Conservation (phyloP, 1,139 yeast species). For the Geotrichum cucujoidarum region DNA sequence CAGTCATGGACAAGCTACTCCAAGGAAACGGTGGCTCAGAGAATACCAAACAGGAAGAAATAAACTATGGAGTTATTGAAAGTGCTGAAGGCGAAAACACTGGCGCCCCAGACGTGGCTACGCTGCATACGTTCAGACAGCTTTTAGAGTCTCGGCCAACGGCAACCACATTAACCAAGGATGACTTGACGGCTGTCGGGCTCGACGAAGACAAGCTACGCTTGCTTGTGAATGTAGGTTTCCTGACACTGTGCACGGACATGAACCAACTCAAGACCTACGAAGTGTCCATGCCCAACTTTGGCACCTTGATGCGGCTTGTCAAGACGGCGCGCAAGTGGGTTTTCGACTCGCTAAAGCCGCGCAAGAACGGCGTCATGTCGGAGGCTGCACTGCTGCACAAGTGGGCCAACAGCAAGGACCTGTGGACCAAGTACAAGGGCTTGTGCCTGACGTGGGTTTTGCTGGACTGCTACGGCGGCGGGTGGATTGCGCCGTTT, state of each 20-base stretch:
- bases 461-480: constrained; percentile 14
- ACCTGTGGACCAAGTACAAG: constrained; percentile 10
- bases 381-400: background rate
- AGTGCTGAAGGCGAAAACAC: too few relatives aligned
- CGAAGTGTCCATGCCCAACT: constrained; percentile 11
- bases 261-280: background rate
- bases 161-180: constrained; percentile 4
- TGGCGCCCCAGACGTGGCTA: background rate
- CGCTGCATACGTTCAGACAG: background rate
- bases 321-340: constrained; percentile 9
- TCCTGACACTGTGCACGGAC: constrained; percentile 5
- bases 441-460: constrained; percentile 9
- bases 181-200: background rate
- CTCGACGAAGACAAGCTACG: background rate
- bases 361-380: background rate
- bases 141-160: constrained; percentile 1
- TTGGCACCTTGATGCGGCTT: constrained; percentile 8
- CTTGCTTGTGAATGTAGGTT: constrained; percentile 1
- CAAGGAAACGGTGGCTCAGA: background rate
- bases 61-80: background rate
- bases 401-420: constrained; percentile 4
- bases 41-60: background rate
- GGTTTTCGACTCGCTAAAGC: constrained; percentile 5
- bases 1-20: background rate
- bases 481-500: constrained; percentile 13